Percentiles rank a stretch among this genome's conserved stretches.
These are phyloP conservation scores for Wallacemonas sp. DNA, from an alignment of 208 protist species.

Conservation along the genomic window DNA sequence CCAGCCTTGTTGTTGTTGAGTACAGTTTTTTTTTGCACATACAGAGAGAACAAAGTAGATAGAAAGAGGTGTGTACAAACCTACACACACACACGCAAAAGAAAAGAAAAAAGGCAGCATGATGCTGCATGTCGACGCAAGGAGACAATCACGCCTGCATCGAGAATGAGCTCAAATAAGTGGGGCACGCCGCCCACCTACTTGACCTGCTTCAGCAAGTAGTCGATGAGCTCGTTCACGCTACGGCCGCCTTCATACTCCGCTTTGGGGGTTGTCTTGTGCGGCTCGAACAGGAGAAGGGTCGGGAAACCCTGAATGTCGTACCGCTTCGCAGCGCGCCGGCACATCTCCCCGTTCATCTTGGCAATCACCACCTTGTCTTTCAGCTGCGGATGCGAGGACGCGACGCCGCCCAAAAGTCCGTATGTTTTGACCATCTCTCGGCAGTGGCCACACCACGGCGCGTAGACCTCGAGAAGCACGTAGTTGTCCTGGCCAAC, in stretches of 20 bases:
- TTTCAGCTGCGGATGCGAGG: constrained; percentile 16
- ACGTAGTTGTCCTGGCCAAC: constrained; percentile 39
- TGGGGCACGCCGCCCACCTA: too few species aligned
- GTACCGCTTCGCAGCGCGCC: constrained; percentile 21
- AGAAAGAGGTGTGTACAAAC: too few species aligned
- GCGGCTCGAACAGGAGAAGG: constrained; percentile 38
- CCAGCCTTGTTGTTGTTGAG: too few species aligned
- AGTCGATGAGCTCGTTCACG: constrained; percentile 31
- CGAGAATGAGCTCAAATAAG: too few species aligned
- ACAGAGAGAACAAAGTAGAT: too few species aligned
- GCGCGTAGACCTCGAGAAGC: constrained; percentile 85
- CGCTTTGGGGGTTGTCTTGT: constrained; percentile 19
- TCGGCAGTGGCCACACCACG: constrained; percentile 78
- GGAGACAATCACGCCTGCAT: too few species aligned
- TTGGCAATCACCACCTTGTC: constrained; percentile 40
- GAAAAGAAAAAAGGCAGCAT: constrained; percentile 17
- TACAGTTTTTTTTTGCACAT: too few species aligned
- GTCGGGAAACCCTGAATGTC: constrained; percentile 50
- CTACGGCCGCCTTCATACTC: constrained; percentile 33
- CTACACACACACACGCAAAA: too few species aligned
- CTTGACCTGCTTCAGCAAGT: constrained; percentile 18
- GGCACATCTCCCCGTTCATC: constrained; percentile 28
- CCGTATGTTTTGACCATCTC: constrained; percentile 27
- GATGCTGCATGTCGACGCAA: too few species aligned
- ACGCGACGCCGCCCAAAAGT: constrained; percentile 19